A percentile compares a stretch with the other conserved stretches of the same genome.
Conservation (phyloP, 768 basidiomycete genomes). For the Suillus weaverae region DNA sequence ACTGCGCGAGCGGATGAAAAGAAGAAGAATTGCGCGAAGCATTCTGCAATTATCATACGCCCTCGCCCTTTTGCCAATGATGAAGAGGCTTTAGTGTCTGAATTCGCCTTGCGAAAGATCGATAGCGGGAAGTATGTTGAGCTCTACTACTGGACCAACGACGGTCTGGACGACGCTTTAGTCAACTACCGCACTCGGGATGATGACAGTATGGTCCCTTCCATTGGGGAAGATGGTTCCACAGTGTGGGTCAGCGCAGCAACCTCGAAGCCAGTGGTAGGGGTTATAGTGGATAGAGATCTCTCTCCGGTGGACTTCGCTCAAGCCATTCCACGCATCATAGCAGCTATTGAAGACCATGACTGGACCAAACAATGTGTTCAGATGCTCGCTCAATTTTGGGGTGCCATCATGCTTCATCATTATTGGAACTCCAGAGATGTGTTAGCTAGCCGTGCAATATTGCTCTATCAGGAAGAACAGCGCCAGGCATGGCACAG, state of each 20-base stretch:
- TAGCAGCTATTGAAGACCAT: neutral
- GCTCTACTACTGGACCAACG: neutral
- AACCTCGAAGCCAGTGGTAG: neutral
- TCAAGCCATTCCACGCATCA: neutral
- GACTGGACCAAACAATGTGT: neutral
- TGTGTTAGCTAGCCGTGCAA: neutral
- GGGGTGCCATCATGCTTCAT: neutral
- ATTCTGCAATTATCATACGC: no score
- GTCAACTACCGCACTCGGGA: neutral
- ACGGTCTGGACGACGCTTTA: fast-evolving
- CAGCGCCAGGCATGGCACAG: neutral
- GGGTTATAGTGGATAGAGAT: no score
- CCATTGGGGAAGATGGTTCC: neutral
- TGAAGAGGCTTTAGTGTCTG: neutral
- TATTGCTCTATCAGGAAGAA: neutral
- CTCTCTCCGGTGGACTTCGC: neutral
- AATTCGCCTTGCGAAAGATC: neutral
- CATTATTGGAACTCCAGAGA: neutral
- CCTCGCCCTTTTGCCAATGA: neutral
- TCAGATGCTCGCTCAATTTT: neutral
- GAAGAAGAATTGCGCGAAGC: no score
- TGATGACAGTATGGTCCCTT: neutral
- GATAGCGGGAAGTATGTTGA: neutral
- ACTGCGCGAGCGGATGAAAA: no score
- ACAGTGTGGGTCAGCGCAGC: neutral